Conservation (phyloP, 352 stramenopile species). For the Synura sp. region DNA sequence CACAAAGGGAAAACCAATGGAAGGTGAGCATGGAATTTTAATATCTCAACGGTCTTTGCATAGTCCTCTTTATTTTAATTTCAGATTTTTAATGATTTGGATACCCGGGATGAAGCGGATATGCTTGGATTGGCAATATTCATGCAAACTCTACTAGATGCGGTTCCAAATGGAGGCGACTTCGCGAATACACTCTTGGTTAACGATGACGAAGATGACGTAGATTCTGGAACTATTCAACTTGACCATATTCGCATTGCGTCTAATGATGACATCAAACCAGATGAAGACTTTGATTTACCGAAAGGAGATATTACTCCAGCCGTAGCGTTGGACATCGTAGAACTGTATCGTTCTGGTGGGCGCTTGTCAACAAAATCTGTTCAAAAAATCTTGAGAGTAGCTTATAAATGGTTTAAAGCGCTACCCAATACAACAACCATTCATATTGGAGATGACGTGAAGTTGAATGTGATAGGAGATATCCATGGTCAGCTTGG, state of each 20-base stretch:
- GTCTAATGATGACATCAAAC: no score
- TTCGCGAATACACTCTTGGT: not conserved
- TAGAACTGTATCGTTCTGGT: not conserved
- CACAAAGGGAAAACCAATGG: constrained; percentile 1
- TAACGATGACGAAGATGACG: not conserved
- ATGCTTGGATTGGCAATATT: constrained; percentile 52
- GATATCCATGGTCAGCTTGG: constrained; percentile 86
- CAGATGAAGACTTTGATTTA: constrained; percentile 1
- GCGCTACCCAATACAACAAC: constrained; percentile 57
- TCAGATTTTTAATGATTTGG: constrained; percentile 52
- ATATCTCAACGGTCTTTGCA: not conserved
- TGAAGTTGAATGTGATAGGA: constrained; percentile 78
- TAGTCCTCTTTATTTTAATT: not conserved
- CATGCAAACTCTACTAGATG: constrained; percentile 49
- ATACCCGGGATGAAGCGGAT: constrained; percentile 52
- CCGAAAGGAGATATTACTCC: not conserved
- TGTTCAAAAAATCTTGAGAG: constrained; percentile 43
- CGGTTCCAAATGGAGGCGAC: not conserved
- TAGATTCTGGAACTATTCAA: not conserved
- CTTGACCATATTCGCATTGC: no score
- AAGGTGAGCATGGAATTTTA: not conserved
- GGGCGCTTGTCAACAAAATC: not conserved
- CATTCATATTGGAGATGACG: constrained; percentile 65
- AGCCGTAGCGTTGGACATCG: not conserved
- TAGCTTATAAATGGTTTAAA: constrained; percentile 21